phyloP scores from a whole-genome alignment of 805 yeast species.

The Yarrowia alimentaria region DNA sequence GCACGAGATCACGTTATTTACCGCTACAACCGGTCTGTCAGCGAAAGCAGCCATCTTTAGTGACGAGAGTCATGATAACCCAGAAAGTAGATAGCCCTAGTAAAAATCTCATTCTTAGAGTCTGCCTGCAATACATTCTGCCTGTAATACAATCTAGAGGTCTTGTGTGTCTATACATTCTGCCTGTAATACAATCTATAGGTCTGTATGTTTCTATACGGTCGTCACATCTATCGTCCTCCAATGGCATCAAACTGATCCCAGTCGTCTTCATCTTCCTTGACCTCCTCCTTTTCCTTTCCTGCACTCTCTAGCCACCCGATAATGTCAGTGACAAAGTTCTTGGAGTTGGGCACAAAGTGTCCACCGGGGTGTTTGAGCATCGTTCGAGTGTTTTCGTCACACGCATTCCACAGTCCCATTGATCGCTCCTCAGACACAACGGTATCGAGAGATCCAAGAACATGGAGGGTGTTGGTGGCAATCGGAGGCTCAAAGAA shows the following conservation, averaged over 20 bases:
- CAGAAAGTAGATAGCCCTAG: too few species aligned
- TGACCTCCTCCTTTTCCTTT: conserved; percentile 4
- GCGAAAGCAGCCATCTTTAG: too few species aligned
- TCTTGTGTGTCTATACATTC: neutral
- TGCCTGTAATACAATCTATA: neutral
- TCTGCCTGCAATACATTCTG: too few species aligned
- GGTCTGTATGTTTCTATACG: neutral
- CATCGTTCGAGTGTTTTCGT: conserved; percentile 44
- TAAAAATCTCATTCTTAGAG: too few species aligned
- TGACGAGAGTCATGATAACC: too few species aligned
- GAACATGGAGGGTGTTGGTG: conserved; percentile 62
- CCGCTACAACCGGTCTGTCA: neutral
- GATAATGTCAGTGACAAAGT: conserved; percentile 40
- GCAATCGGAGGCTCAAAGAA: conserved; percentile 39
- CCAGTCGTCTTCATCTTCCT: conserved; percentile 39
- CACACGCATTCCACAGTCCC: conserved; percentile 55
- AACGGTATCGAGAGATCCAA: conserved; percentile 84
- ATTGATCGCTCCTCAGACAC: conserved; percentile 72
- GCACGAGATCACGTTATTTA: conserved; percentile 1
- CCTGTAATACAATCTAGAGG: neutral
- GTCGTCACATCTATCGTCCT: neutral
- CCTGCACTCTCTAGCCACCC: conserved; percentile 34
- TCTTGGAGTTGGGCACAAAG: conserved; percentile 87
- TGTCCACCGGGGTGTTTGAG: conserved; percentile 95
- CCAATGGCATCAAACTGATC: conserved; percentile 43